Evolutionary conservation across 108 stramenopile genomes (phyloP).

Genomic region (Discostella stelligeroides): DNA sequence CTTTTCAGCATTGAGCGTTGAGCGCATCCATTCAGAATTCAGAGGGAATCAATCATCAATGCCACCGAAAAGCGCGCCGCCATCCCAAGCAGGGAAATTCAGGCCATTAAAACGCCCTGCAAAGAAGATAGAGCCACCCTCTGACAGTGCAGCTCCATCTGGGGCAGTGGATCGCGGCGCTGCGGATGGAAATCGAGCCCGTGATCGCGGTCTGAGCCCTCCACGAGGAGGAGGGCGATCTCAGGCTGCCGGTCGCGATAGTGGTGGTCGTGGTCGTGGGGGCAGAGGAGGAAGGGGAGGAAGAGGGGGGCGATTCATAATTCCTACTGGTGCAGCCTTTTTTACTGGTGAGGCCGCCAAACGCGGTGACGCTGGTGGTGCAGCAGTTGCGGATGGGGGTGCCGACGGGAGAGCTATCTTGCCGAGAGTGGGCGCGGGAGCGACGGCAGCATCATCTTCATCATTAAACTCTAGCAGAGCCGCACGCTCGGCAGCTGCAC

Average conservation of each 20-base stretch:
- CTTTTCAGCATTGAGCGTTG: too few species aligned
- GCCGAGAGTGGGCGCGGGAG: neutral
- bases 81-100: conserved; percentile 83
- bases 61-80: conserved; percentile 62
- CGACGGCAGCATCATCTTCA: neutral
- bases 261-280: conserved; percentile 54
- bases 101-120: conserved; percentile 75
- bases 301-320: conserved; percentile 52
- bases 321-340: conserved; percentile 75
- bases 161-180: neutral
- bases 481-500: conserved; percentile 16
- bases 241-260: neutral
- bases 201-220: neutral
- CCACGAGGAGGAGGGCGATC: neutral
- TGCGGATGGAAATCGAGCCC: conserved; percentile 4
- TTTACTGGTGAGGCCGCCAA: conserved; percentile 64
- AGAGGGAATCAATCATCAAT: conserved; percentile 2
- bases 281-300: conserved; percentile 48
- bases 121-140: conserved; percentile 47
- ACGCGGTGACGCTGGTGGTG: conserved; percentile 21
- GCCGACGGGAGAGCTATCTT: conserved; percentile 19
- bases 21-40: too few species aligned
- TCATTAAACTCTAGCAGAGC: neutral
- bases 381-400: conserved; percentile 22
- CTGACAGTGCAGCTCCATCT: conserved; percentile 21